Evolutionary conservation across 441 rosid genomes (phyloP).

Genomic region (Bocquillonia castaneifolia): DNA sequence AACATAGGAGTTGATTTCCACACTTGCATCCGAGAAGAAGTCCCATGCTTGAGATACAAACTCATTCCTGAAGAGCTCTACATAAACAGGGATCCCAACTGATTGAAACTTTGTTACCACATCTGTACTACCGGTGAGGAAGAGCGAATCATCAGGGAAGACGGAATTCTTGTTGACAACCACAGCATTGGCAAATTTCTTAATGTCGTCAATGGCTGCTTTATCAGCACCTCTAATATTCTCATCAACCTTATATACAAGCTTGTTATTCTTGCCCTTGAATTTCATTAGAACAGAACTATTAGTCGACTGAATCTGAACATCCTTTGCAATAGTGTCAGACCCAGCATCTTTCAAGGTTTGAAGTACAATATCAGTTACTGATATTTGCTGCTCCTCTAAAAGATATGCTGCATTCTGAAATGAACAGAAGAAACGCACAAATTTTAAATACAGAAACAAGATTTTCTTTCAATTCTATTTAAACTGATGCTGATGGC

Average conservation of each 20-base stretch:
- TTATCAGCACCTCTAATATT: constrained; percentile 39
- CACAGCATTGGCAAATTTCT: constrained; percentile 54
- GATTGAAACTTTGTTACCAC: constrained; percentile 42
- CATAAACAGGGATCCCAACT: constrained; percentile 50
- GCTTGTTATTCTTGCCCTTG: constrained; percentile 40
- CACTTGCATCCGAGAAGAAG: constrained; percentile 61
- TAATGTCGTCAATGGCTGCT: constrained; percentile 46
- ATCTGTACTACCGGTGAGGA: constrained; percentile 34
- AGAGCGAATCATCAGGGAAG: constrained; percentile 26
- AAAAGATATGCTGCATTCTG: constrained; percentile 71
- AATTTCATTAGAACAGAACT: constrained; percentile 58
- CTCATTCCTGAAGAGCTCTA: constrained; percentile 59
- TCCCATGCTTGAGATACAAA: constrained; percentile 79
- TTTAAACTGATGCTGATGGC: not conserved
- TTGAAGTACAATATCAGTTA: constrained; percentile 41
- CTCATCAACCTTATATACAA: constrained; percentile 60
- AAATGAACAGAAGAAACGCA: constrained; percentile 10
- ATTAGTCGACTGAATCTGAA: constrained; percentile 67
- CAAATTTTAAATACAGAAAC: not conserved
- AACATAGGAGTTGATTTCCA: constrained; percentile 52
- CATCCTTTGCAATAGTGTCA: constrained; percentile 36
- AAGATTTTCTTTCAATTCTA: not conserved
- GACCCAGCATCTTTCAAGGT: constrained; percentile 51
- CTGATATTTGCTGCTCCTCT: constrained; percentile 38
- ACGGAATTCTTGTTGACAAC: constrained; percentile 52